These are phyloP conservation scores for Backusella tarrabulga DNA, from an alignment of 192 early-diverging fungal species.

Conservation along the genomic window DNA sequence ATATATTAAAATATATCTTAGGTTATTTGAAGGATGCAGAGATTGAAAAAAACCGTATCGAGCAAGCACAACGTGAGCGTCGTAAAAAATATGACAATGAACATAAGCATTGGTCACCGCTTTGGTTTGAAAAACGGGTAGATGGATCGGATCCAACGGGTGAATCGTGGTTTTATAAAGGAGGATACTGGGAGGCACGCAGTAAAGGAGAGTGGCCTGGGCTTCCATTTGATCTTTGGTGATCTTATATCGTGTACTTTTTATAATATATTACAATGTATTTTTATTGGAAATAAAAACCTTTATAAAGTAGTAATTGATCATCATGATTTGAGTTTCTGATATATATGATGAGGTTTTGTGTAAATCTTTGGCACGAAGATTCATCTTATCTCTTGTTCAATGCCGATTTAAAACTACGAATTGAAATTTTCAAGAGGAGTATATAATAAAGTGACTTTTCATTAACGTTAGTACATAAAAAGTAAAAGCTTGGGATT, in stretches of 20 bases:
- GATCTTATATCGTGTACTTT: background rate
- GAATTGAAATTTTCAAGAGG: background rate
- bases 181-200: slow-evolving; percentile 81
- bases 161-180: slow-evolving; percentile 74
- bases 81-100: slow-evolving; percentile 41
- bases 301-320: too few relatives aligned
- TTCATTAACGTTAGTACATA: background rate
- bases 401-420: background rate
- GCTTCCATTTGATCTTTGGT: background rate
- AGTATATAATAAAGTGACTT: background rate
- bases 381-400: background rate
- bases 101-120: slow-evolving; percentile 61
- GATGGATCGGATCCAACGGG: slow-evolving; percentile 32
- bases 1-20: too few relatives aligned
- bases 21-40: slow-evolving; percentile 53
- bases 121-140: slow-evolving; percentile 44
- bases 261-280: background rate
- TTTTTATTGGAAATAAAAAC: background rate
- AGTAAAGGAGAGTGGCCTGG: slow-evolving; percentile 29
- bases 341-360: too few relatives aligned
- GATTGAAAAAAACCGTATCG: background rate
- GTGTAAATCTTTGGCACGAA: too few relatives aligned
- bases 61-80: background rate
- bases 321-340: too few relatives aligned
- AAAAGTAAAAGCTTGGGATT: background rate